Base-by-base conservation (phyloP, 2,329 filamentous ascomycete genomes). In the Ophiocordyceps australis region DNA sequence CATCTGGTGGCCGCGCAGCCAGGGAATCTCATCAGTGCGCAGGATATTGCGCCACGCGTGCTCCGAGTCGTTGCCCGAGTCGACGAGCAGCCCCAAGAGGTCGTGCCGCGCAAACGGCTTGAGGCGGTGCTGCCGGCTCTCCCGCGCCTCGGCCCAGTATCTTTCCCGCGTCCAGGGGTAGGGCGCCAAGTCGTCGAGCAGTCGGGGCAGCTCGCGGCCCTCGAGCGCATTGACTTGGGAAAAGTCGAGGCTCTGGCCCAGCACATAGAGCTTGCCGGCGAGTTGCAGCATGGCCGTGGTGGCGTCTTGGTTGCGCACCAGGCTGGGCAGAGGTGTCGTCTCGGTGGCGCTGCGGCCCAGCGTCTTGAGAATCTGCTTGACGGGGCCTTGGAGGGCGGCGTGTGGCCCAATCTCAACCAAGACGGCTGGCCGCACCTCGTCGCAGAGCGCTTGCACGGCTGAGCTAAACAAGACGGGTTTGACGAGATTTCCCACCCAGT, bases 1-100 rank as follows among this genome's bases (percentile, higher is more conserved):
- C 42, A 74, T 61, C 28, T 47, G 48, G 45, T 73, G 69, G 34
- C 71, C 61, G 23, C 61, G 53, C 5, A 69, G 49, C 51, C 71
- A 74, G 2, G 72, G 62, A 0, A 63, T 37, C 29, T 64, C 57
- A 20, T 61, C 55, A 1, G 55, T 34, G 9, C 49, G 49, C 17
- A 65, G 37, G 14, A 57, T 48, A 30, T 60, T 62, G 20, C 59
- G 47, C 61, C 61, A 65, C 1, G 46, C 54, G 0, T 57, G 57
- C 35, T 61, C 55, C 3, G 53, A 33, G 8, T 57, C 53, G 24
- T 45, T 59, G 10, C 48, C 59, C 23, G 50, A 50, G 30, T 55
- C 50, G 9, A 53, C 54, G 14, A 54, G 37, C 2, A 50, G 43
- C 5, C 62, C 62, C 3, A 65, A 46, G 3, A 65, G 43, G 20